phyloP scores from a whole-genome alignment of 768 basidiomycete genomes.

The Auriscalpium microsporum region DNA sequence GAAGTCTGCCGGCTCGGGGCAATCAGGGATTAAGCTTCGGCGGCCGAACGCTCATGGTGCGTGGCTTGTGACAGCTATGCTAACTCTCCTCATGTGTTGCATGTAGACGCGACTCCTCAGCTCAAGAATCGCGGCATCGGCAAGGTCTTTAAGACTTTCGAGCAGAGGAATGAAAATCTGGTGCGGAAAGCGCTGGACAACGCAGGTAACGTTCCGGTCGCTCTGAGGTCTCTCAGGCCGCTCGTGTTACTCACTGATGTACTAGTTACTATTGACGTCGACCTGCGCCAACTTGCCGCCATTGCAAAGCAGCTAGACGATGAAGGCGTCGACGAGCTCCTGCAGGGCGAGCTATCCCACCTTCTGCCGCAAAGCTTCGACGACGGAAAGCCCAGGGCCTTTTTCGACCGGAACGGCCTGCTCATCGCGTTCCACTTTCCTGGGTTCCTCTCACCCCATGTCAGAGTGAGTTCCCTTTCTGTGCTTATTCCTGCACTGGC shows the following conservation, averaged over 20 bases:
- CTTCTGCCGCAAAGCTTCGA: not conserved
- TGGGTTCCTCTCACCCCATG: not conserved
- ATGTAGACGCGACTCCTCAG: no score
- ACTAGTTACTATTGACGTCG: not conserved
- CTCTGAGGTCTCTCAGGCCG: not conserved
- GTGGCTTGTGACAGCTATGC: no score
- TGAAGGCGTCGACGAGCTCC: not conserved
- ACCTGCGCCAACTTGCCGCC: not conserved
- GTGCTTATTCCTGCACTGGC: not conserved
- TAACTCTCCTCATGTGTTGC: no score
- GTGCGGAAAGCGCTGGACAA: not conserved
- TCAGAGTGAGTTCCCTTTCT: not conserved
- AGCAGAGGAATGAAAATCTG: not conserved
- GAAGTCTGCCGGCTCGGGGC: no score
- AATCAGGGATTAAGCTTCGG: no score
- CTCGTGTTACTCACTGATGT: not conserved
- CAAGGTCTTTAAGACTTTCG: no score
- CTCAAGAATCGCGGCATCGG: no score
- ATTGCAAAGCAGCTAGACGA: not conserved
- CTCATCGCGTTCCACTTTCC: not conserved
- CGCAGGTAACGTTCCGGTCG: not conserved
- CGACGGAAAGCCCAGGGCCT: not conserved
- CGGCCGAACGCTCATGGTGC: no score
- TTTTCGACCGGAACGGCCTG: not conserved
- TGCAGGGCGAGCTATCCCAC: not conserved